Conservation (phyloP, 83 land plant genomes). For the Picea abies region DNA sequence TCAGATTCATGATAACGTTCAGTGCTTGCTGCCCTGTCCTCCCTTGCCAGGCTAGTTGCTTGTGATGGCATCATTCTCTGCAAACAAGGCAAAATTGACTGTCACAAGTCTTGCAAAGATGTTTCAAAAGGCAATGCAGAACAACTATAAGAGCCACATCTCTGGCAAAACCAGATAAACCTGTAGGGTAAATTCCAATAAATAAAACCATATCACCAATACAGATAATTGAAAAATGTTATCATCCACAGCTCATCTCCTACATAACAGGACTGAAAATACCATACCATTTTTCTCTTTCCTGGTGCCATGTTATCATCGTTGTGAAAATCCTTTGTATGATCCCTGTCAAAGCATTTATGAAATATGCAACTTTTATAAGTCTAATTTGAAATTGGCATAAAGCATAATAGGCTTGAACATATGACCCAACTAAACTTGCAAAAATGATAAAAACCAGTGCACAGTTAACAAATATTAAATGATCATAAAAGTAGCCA, state of each 20-base stretch:
- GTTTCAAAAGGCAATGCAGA: background rate
- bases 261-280: background rate
- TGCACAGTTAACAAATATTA: no score
- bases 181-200: no score
- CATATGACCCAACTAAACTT: no score
- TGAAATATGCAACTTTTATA: background rate
- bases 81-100: background rate
- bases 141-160: background rate
- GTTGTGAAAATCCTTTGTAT: slow-evolving; percentile 4
- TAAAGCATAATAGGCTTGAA: no score
- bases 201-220: background rate
- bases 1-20: slow-evolving; percentile 11
- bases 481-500: no score
- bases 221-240: background rate
- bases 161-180: background rate
- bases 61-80: slow-evolving; percentile 3
- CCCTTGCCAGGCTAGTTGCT: background rate
- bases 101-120: background rate
- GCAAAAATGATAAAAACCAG: no score
- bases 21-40: slow-evolving; percentile 10
- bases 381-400: background rate
- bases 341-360: slow-evolving; percentile 14
- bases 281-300: slow-evolving; percentile 7
- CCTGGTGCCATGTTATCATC: background rate
- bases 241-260: background rate